These are phyloP conservation scores for Funneliformis mosseae DNA, from an alignment of 192 early-diverging fungal species.

Conservation along the genomic window DNA sequence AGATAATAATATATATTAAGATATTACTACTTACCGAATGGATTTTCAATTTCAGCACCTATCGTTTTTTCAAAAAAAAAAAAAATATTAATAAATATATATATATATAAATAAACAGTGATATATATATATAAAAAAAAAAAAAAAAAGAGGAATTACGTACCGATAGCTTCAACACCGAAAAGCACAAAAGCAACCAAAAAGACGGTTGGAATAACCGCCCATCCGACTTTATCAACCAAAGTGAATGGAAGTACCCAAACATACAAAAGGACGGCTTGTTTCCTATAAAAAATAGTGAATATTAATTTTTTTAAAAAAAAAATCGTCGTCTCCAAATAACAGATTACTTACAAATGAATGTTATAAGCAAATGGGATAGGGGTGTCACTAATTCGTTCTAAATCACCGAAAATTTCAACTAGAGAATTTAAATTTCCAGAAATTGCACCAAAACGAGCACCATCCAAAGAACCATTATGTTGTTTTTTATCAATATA, in stretches of 20 bases:
- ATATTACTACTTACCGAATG: conserved; percentile 51
- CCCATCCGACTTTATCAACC: conserved; percentile 45
- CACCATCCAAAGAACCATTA: conserved; percentile 43
- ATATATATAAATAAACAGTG: neutral
- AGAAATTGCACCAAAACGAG: conserved; percentile 42
- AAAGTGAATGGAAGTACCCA: conserved; percentile 66
- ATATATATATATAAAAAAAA: neutral
- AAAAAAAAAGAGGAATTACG: neutral
- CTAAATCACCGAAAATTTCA: conserved; percentile 64
- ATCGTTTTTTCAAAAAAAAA: neutral
- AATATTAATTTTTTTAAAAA: neutral
- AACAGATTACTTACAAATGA: conserved; percentile 55
- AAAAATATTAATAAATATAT: neutral
- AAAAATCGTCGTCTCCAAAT: neutral
- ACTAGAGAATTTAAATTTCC: conserved; percentile 52
- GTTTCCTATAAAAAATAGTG: conserved; percentile 46
- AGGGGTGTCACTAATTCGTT: conserved; percentile 69
- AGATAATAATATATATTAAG: neutral
- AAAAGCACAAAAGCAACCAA: conserved; percentile 70
- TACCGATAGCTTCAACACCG: conserved; percentile 75
- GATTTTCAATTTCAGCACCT: conserved; percentile 83
- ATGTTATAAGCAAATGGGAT: conserved; percentile 72
- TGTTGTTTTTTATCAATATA: conserved; percentile 47
- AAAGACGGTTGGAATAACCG: conserved; percentile 59
- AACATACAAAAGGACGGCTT: conserved; percentile 64